These are phyloP conservation scores for Colletotrichum tofieldiae DNA, from an alignment of 2,329 filamentous ascomycete genomes.

Conservation along the genomic window DNA sequence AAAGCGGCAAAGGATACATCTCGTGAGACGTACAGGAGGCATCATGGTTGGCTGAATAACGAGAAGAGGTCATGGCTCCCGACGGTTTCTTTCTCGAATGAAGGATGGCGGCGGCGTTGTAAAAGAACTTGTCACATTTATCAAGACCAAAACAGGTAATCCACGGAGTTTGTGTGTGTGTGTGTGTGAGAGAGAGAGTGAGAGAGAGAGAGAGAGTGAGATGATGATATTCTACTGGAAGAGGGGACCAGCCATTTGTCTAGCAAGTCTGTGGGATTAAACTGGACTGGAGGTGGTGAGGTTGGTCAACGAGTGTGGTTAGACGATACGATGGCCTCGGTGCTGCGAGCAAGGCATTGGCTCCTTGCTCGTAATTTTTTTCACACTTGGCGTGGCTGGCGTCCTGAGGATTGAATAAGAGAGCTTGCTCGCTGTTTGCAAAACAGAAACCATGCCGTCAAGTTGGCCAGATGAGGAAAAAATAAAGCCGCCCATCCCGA, in stretches of 20 bases:
- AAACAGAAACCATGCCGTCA: slow-evolving; percentile 19
- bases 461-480: slow-evolving; percentile 28
- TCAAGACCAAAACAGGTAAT: slow-evolving; percentile 32
- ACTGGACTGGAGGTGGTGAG: slow-evolving; percentile 9
- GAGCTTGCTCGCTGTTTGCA: slow-evolving; percentile 32
- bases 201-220: background rate
- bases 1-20: slow-evolving; percentile 77
- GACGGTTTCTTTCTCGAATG: slow-evolving; percentile 20
- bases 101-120: slow-evolving; percentile 41
- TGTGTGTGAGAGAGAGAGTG: background rate
- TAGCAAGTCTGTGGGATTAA: slow-evolving; percentile 14
- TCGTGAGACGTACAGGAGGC: slow-evolving; percentile 58
- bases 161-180: slow-evolving; percentile 17
- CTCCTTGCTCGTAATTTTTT: background rate
- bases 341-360: slow-evolving; percentile 8
- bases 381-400: slow-evolving; percentile 5
- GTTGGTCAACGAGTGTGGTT: slow-evolving; percentile 21
- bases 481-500: slow-evolving; percentile 30
- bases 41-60: slow-evolving; percentile 37
- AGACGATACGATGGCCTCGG: slow-evolving; percentile 11
- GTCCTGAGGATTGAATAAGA: slow-evolving; percentile 1
- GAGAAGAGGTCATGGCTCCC: slow-evolving; percentile 21
- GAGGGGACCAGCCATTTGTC: slow-evolving; percentile 5
- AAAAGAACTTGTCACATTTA: slow-evolving; percentile 43
- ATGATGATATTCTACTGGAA: slow-evolving; percentile 3